phyloP scores from a whole-genome alignment of 331 rosid genomes.

The Malus hybrid region DNA sequence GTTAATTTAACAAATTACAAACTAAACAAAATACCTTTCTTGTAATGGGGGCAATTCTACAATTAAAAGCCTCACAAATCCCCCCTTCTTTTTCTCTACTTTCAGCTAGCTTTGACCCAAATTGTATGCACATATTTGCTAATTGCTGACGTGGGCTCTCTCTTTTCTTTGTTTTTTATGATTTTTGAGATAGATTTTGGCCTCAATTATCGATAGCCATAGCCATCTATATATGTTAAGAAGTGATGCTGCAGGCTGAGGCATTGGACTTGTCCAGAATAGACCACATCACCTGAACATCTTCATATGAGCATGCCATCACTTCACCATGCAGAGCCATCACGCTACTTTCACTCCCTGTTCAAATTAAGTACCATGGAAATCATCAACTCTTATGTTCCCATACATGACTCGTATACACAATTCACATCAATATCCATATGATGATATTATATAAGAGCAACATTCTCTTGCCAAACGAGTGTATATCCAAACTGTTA shows the following conservation, averaged over 20 bases:
- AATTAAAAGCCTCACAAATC: not conserved
- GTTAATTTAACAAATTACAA: conserved; percentile 2
- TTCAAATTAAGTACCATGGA: not conserved
- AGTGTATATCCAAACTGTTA: no score
- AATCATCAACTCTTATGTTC: not conserved
- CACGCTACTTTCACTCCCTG: conserved; percentile 53
- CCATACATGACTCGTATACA: not conserved
- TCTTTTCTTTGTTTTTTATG: not conserved
- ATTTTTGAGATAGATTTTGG: not conserved
- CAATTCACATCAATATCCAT: not conserved
- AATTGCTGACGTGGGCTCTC: not conserved
- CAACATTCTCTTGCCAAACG: not conserved
- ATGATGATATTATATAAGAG: not conserved
- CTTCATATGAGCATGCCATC: conserved; percentile 94
- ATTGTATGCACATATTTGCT: not conserved
- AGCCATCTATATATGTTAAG: conserved; percentile 17
- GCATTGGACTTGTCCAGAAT: conserved; percentile 83
- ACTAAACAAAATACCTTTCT: not conserved
- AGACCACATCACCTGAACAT: conserved; percentile 97
- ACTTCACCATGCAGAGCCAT: conserved; percentile 89
- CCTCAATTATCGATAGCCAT: not conserved
- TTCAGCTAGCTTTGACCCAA: not conserved
- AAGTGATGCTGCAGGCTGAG: conserved; percentile 38
- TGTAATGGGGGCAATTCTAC: conserved; percentile 5
- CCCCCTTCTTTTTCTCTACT: not conserved